Base-by-base conservation (phyloP, 1,139 yeast genomes). In the Debaryomycetaceae sp. region DNA sequence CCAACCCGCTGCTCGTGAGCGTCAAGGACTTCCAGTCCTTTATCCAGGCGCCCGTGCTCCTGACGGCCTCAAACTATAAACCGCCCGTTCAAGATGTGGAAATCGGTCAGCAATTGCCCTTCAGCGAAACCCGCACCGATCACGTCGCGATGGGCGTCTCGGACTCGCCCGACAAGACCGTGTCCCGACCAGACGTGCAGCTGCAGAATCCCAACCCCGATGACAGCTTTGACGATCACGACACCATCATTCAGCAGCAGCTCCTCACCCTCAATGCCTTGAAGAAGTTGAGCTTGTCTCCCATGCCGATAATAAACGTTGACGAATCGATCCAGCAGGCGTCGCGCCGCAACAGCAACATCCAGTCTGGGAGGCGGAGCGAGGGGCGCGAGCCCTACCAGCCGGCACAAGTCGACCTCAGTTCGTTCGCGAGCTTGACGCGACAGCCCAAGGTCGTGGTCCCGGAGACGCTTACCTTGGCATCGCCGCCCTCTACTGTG, bases 391-490 rank as follows among this genome's bases (percentile, higher is more conserved):
- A 56, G 31, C 68, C 69, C 2, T 69, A 68, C 42, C 68, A 63
- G 31, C 75, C 75, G 0, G 75, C 76, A 1, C 70, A 68, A 36
- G 75, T 66, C 5, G 76, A 69, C 37, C 52, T 69, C 36, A 58
- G 68, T 4, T 53, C 68, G 13, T 63, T 64, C 47, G 63, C 70
- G 3, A 62, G 69, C 39, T 50, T 65, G 27, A 65, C 71, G 4
- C 49, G 71, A 29, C 71, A 64, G 39, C 65, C 67, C 16, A 58
- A 57, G 34, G 15, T 37, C 22, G 27, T 21, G 10, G n/a, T n/a
- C n/a, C n/a, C n/a, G n/a, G n/a, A n/a, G n/a, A n/a, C n/a, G n/a
- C n/a, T n/a, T n/a, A n/a, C n/a, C n/a, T n/a, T n/a, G n/a, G n/a
- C n/a, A n/a, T n/a, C n/a, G n/a, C n/a, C n/a, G n/a, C n/a, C n/a